These are phyloP conservation scores for Coemansia sp. DNA, from an alignment of 192 early-diverging fungal genomes.

Conservation along the genomic window DNA sequence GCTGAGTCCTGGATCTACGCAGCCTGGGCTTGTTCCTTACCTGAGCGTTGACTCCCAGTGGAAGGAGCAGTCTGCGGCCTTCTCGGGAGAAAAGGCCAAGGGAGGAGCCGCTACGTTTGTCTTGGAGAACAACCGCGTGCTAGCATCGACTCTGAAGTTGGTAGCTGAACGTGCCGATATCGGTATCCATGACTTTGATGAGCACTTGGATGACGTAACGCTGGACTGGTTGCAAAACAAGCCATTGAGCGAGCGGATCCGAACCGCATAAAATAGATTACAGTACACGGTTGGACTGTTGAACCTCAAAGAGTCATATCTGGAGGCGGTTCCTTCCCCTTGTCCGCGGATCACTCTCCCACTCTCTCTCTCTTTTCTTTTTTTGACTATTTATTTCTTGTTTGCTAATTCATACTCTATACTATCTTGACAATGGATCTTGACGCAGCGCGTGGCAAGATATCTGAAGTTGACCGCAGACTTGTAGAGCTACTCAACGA, in stretches of 20 bases:
- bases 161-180: constrained; percentile 43
- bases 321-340: neutral
- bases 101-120: constrained; percentile 23
- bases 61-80: constrained; percentile 43
- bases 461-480: constrained; percentile 74
- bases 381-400: neutral
- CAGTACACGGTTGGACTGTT: neutral
- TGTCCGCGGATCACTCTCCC: neutral
- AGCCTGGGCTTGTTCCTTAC: constrained; percentile 34
- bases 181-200: constrained; percentile 55
- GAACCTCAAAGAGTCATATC: no score
- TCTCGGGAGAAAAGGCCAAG: constrained; percentile 22
- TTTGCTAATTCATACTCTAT: neutral
- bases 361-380: neutral
- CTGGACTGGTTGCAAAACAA: constrained; percentile 56
- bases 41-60: constrained; percentile 36
- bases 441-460: constrained; percentile 62
- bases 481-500: constrained; percentile 81
- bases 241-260: constrained; percentile 40
- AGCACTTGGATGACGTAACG: constrained; percentile 51
- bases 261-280: constrained; percentile 20
- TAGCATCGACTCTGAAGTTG: constrained; percentile 37
- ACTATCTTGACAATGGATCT: constrained; percentile 54
- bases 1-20: constrained; percentile 20
- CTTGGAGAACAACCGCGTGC: constrained; percentile 52